Evolutionary conservation across 305 asterid genomes (phyloP), one percentile per base, ranked within the genome.

Genomic region (Stenogyne calaminthoides): DNA sequence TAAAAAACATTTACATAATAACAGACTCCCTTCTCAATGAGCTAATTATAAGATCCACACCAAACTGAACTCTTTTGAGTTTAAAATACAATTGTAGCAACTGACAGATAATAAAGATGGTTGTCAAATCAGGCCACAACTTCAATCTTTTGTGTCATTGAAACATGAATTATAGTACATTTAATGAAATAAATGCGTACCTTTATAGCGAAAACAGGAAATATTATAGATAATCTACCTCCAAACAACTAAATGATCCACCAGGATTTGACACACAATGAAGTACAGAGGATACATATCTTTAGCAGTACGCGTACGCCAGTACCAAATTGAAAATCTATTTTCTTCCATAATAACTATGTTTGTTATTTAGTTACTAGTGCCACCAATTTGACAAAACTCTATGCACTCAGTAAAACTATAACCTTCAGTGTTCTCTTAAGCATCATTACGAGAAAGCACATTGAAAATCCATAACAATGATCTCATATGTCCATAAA

Each of bases 11-110:
- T 25, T 2, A 25, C 44, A 14, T 52, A 9, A 63, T 20, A 63
- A 65, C 58, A 54, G 54, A 12, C 58, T 73, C 59, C 56, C 39
- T 65, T 39, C 61, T 36, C 29, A 52, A 29, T 57, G 27, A 75
- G 63, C 49, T 59, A 36, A 39, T 40, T 25, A 74, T 58, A 49
- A 6, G 49, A 73, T 18, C 34, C 37, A 65, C 67, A 64, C 8
- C 34, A 65, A 67, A 65, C 6, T 7, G 18, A 9, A 67, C 47
- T 7, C 32, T 39, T 9, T 39, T n/a, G 5, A 46, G 52, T 57
- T 75, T n/a, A 32, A 61, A 62, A 54, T 25, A 22, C 58, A 39
- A n/a, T 60, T 75, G 39, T 9, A 4, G 64, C 20, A 49, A 49
- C 36, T 46, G 39, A 49, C 39, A n/a, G 42, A 44, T 54, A 76